These are phyloP conservation scores for peach (Prunus persica) DNA, from an alignment of 306 rosid genomes.

Conservation along the genomic window DNA sequence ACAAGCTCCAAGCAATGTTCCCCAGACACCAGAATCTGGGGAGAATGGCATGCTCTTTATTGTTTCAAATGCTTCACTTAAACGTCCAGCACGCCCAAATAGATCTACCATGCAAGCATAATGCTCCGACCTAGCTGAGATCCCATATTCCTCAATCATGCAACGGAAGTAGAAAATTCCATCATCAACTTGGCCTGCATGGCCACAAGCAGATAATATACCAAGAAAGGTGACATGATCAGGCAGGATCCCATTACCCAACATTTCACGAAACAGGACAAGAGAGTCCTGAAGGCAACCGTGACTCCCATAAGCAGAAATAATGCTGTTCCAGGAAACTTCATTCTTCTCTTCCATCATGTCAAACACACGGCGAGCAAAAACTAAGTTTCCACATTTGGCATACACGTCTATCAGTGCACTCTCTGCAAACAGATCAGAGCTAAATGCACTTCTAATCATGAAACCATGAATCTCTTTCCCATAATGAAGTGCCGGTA, in stretches of 20 bases:
- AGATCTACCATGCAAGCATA: constrained; percentile 77
- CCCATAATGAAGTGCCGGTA: constrained; percentile 64
- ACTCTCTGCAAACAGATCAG: constrained; percentile 57
- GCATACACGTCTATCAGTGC: constrained; percentile 78
- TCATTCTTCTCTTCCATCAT: constrained; percentile 60
- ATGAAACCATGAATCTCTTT: constrained; percentile 67
- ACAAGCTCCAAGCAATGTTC: constrained; percentile 82
- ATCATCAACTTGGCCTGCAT: constrained; percentile 60
- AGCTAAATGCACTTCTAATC: constrained; percentile 41
- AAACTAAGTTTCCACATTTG: constrained; percentile 70
- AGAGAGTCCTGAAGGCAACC: constrained; percentile 56
- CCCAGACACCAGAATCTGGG: constrained; percentile 90
- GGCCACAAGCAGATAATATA: constrained; percentile 81
- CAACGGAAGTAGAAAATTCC: constrained; percentile 54
- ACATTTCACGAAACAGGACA: constrained; percentile 53
- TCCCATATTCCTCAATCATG: constrained; percentile 60
- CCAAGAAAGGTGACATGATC: constrained; percentile 84
- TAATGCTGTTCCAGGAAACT: constrained; percentile 83
- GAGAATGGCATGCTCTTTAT: constrained; percentile 65
- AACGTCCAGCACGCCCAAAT: constrained; percentile 68
- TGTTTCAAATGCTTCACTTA: constrained; percentile 65
- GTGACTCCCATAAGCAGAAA: constrained; percentile 75
- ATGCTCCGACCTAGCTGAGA: constrained; percentile 70
- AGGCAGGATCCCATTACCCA: constrained; percentile 52
- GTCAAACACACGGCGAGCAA: constrained; percentile 57